phyloP scores from a whole-genome alignment of 345 rosid species.

The Pistacia vera region DNA sequence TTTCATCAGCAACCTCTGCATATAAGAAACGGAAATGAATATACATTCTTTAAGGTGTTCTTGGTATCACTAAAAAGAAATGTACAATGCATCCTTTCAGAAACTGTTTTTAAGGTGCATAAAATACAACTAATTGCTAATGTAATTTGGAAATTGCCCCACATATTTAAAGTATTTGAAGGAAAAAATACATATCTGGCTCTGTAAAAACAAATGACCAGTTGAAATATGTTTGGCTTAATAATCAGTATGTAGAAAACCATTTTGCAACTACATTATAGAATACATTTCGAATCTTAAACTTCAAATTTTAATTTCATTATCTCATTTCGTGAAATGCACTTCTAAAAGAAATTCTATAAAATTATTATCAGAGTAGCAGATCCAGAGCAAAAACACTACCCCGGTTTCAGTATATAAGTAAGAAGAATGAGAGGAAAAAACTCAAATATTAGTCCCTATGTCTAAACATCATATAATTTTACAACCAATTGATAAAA shows the following conservation, averaged over 20 bases:
- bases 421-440: not conserved
- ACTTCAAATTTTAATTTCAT: too few relatives aligned
- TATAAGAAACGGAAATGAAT: conserved; percentile 7
- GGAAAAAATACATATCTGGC: not conserved
- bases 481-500: not conserved
- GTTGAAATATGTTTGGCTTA: not conserved
- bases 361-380: not conserved
- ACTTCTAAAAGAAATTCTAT: not conserved
- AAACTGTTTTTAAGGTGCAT: not conserved
- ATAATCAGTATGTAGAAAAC: not conserved
- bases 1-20: conserved; percentile 82
- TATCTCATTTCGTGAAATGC: not conserved
- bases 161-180: not conserved
- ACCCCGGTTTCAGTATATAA: not conserved
- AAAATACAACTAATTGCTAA: not conserved
- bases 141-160: not conserved
- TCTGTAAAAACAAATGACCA: not conserved
- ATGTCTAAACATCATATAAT: not conserved
- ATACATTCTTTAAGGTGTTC: not conserved
- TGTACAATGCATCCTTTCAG: not conserved
- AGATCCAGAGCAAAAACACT: not conserved
- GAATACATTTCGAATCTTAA: not conserved
- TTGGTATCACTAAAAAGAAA: not conserved
- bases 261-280: not conserved
- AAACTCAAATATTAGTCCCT: not conserved